Evolutionary conservation across 345 rosid species (phyloP), one percentile per base, ranked within the genome.

Genomic region (Abelmoschus esculentus): DNA sequence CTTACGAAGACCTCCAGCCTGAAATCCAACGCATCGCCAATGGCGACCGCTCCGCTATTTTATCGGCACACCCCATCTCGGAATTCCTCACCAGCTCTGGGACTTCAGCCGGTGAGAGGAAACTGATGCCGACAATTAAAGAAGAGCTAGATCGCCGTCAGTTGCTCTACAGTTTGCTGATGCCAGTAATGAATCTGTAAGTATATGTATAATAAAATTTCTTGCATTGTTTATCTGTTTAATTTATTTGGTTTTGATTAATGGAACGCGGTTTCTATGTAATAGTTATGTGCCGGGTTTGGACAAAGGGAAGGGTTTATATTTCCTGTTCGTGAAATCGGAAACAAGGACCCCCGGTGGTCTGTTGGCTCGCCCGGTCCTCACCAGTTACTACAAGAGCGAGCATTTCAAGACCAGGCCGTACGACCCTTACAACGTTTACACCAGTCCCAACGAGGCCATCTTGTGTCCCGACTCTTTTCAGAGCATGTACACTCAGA

Each of bases 1-100:
- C 85, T 13, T 95, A 95, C 64, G 97, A 95, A 64, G 90, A 91
- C 69, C 90, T 95, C 29, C 88, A 82, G 82, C 96, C 96, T 0
- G 90, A 91, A 69, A 95, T 95, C 75, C 95, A 91, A 70, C 95
- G 99, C n/a, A 88, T 95, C 10, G 99, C 99, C 70, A 85, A 89
- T 19, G 99, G 99, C 2, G 97, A 95, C 77, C 83, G 84, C 31
- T 91, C 99, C 52, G 77, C 96, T 7, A 95, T 95, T 77, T 76
- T 95, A 69, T 91, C 93, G 3, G 77, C 97, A 1, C 91, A 83
- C 73, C 97, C 99, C 29, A 81, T 95, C 77, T 91, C 99, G 7
- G 99, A 95, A 80, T 91, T 95, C 72, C 97, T 95, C 81, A 95
- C 99, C 14, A 91, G 99, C 73, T 95, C 97, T 10, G 99, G 99